These are phyloP conservation scores for Berberis thunbergii DNA, from an alignment of 164 flowering plant species.

Conservation along the genomic window DNA sequence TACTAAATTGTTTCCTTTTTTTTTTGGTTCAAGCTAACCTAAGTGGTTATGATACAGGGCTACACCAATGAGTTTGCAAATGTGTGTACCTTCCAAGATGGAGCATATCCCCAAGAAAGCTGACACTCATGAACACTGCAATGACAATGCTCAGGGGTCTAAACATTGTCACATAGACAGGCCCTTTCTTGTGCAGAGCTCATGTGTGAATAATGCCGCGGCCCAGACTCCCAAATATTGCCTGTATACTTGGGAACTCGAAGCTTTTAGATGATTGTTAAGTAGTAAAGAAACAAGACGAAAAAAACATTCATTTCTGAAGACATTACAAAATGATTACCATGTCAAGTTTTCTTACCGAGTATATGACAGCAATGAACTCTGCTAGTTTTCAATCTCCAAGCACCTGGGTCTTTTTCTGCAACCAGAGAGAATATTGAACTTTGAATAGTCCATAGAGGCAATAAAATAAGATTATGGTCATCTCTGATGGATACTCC, in stretches of 20 bases:
- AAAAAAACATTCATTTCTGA: no score
- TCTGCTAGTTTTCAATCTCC: constrained; percentile 20
- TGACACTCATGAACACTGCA: constrained; percentile 29
- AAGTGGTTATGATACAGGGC: no score
- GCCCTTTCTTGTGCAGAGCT: constrained; percentile 30
- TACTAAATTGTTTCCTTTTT: neutral
- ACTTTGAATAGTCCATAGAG: constrained; percentile 38
- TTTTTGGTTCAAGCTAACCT: neutral
- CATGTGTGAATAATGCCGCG: constrained; percentile 23
- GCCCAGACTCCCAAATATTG: neutral
- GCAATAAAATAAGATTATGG: constrained; percentile 27
- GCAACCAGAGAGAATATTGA: constrained; percentile 24
- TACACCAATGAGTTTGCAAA: neutral
- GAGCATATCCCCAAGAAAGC: constrained; percentile 39
- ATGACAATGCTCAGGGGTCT: constrained; percentile 36
- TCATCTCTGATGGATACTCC: constrained; percentile 30
- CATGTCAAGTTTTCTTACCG: neutral
- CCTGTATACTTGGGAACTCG: neutral
- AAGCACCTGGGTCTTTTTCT: constrained; percentile 31
- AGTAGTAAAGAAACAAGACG: no score
- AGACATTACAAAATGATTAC: neutral
- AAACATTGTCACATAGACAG: constrained; percentile 39
- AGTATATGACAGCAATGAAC: neutral
- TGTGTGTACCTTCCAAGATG: constrained; percentile 35
- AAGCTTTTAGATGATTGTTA: no score